Evolutionary conservation across 2,329 filamentous ascomycete species (phyloP), one percentile per base, ranked within the genome.

Genomic region (Fusarium cicatricum): DNA sequence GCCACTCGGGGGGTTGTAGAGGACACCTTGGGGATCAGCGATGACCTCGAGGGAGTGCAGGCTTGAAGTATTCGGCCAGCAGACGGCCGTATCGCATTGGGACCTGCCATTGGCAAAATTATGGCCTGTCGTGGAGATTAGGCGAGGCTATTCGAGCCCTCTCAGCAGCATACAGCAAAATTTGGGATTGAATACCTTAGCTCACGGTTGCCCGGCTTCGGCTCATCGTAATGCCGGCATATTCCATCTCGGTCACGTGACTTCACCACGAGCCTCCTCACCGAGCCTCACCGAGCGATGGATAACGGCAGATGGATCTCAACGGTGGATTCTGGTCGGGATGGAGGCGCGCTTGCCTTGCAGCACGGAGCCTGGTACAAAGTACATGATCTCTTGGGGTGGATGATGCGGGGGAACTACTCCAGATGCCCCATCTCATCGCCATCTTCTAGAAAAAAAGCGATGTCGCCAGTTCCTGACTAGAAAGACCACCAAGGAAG

Each of bases 351-450:
- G 65, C 65, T 67, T 69, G 66, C 63, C 11, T 12, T 32, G 29
- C 14, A n/a, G 66, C 65, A 68, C 65, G 63, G 65, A 69, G 62
- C 58, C 49, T 59, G 62, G 66, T 68, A 67, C 64, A 68, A 65
- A 65, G 64, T 66, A 68, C 66, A 64, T 53, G 55, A 53, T 46
- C 52, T 37, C 42, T 64, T 61, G 56, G 60, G 51, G 60, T 57
- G 60, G 64, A 42, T 45, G 63, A 66, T 69, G 66, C 64, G 66
- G 66, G 66, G 66, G 58, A 62, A 53, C 48, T 52, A 54, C 65
- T 69, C 66, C 65, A 68, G 62, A 67, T 67, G 64, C 64, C 64
- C 66, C 66, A 64, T 69, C 39, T 49, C 62, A 65, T 57, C 38
- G 44, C 45, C 49, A 62, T 63, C 52, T 66, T 69, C 60, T 69